A percentile compares a stretch with the other conserved stretches of the same genome.
phyloP scores from a whole-genome alignment of 306 rosid species.

The Urtica urens region DNA sequence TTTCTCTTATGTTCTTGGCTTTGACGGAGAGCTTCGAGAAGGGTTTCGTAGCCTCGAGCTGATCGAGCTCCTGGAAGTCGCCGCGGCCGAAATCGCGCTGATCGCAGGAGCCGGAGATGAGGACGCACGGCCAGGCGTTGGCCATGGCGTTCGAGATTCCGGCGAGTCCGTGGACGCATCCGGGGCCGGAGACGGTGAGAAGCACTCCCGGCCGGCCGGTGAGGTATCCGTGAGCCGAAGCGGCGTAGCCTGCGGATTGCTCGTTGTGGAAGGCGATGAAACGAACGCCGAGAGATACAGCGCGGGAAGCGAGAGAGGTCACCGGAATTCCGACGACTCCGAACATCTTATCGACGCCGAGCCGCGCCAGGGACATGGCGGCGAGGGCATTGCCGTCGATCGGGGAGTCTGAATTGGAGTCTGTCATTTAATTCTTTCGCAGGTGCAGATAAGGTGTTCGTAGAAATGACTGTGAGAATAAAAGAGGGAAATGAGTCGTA shows the following conservation, averaged over 20 bases:
- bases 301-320: slow-evolving; percentile 76
- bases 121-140: slow-evolving; percentile 74
- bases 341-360: slow-evolving; percentile 73
- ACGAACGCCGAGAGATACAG: slow-evolving; percentile 69
- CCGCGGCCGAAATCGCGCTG: slow-evolving; percentile 79
- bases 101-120: slow-evolving; percentile 92
- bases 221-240: slow-evolving; percentile 90
- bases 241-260: slow-evolving; percentile 95
- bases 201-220: slow-evolving; percentile 68
- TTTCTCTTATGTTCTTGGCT: slow-evolving; percentile 41
- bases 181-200: slow-evolving; percentile 92
- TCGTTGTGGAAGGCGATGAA: slow-evolving; percentile 88
- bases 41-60: slow-evolving; percentile 63
- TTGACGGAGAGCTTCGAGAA: slow-evolving; percentile 59
- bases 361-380: slow-evolving; percentile 49
- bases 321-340: slow-evolving; percentile 98
- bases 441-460: background rate
- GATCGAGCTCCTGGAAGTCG: slow-evolving; percentile 91
- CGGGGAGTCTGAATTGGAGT: background rate
- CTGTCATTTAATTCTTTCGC: slow-evolving; percentile 7
- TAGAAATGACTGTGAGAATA: background rate
- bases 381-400: slow-evolving; percentile 66
- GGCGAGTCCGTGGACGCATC: slow-evolving; percentile 94
- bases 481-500: background rate
- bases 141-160: slow-evolving; percentile 72